Conservation (phyloP, 202 grass and related monocot species). For the Digitaria exilis region DNA sequence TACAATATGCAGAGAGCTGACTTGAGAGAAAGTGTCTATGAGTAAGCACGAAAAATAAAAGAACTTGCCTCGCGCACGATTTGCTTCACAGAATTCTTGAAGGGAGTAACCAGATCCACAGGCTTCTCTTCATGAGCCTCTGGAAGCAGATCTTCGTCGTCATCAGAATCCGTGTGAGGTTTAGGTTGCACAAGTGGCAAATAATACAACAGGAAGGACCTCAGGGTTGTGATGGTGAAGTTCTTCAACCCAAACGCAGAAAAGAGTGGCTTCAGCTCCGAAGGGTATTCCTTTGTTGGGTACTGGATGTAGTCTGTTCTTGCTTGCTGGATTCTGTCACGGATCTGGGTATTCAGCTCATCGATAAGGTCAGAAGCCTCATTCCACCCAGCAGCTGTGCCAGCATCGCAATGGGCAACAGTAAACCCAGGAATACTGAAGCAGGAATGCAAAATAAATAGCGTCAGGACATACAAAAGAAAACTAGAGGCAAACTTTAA, state of each 20-base stretch:
- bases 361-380: constrained; percentile 34
- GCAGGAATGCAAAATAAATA: constrained; percentile 32
- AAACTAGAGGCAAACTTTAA: neutral
- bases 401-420: constrained; percentile 86
- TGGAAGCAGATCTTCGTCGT: constrained; percentile 61
- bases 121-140: constrained; percentile 46
- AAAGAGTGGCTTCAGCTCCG: constrained; percentile 77
- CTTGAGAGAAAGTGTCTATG: neutral
- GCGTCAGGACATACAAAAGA: neutral
- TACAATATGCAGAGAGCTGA: neutral
- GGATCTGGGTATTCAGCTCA: constrained; percentile 47
- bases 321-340: constrained; percentile 36
- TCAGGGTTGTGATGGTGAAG: constrained; percentile 75
- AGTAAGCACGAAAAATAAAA: constrained; percentile 34
- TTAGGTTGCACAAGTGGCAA: constrained; percentile 91
- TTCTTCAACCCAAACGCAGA: constrained; percentile 77
- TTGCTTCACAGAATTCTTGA: constrained; percentile 88
- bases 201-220: constrained; percentile 90
- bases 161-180: constrained; percentile 50
- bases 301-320: constrained; percentile 56
- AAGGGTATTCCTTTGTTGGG: constrained; percentile 73
- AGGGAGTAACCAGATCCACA: constrained; percentile 82
- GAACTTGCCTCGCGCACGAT: constrained; percentile 73
- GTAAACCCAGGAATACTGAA: constrained; percentile 65
- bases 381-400: constrained; percentile 54